Evolutionary conservation across 1,139 yeast genomes (phyloP).

Genomic region (Suhomyces coccinellae): DNA sequence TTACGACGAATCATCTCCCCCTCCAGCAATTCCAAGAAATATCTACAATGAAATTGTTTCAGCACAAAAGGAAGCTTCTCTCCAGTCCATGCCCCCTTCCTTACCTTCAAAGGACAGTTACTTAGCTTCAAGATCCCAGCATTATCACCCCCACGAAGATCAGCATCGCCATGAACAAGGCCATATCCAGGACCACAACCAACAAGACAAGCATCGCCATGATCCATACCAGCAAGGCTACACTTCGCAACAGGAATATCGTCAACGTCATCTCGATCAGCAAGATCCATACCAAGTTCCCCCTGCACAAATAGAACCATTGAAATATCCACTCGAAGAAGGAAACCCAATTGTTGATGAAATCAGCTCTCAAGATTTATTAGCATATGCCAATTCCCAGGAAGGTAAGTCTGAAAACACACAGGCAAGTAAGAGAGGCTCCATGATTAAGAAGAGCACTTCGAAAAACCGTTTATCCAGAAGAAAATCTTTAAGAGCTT

Average conservation of each 20-base stretch:
- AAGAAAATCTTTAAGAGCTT: constrained; percentile 43
- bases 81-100: constrained; percentile 39
- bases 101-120: constrained; percentile 43
- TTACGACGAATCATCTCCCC: constrained; percentile 22
- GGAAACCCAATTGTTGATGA: constrained; percentile 29
- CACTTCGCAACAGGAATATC: not conserved
- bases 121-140: constrained; percentile 10
- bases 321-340: constrained; percentile 15
- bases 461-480: constrained; percentile 38
- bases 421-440: constrained; percentile 29
- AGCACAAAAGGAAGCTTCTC: constrained; percentile 34
- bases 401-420: constrained; percentile 9
- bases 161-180: not conserved
- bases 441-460: constrained; percentile 29
- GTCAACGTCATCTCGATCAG: not conserved
- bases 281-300: constrained; percentile 5
- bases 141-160: constrained; percentile 5
- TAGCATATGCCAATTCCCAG: constrained; percentile 32
- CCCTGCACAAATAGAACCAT: constrained; percentile 10
- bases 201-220: constrained; percentile 5
- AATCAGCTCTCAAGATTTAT: constrained; percentile 23
- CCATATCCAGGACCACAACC: too few species aligned
- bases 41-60: constrained; percentile 48
- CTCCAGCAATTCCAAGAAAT: constrained; percentile 45
- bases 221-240: constrained; percentile 11